Conservation (phyloP, 768 basidiomycete species). For the Nidula microcarpa region DNA sequence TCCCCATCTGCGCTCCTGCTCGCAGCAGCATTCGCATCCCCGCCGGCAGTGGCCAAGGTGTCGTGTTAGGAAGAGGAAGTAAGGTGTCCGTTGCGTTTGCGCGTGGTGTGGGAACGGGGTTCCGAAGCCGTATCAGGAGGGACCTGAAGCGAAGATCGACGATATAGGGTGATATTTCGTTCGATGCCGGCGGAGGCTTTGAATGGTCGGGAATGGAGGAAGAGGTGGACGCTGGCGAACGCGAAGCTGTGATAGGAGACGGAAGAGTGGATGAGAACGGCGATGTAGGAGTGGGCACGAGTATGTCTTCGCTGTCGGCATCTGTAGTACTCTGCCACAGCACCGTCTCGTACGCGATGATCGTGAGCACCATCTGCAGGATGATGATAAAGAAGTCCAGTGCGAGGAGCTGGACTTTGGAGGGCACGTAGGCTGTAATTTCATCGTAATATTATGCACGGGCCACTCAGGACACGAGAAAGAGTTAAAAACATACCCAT, state of each 20-base stretch:
- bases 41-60: constrained; percentile 47
- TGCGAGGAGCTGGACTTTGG: constrained; percentile 58
- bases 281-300: constrained; percentile 18
- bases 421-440: constrained; percentile 52
- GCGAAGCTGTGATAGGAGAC: constrained; percentile 9
- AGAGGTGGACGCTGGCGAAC: constrained; percentile 16
- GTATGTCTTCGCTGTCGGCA: constrained; percentile 35
- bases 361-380: constrained; percentile 64
- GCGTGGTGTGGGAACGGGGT: constrained; percentile 40
- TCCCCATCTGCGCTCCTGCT: constrained; percentile 39
- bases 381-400: constrained; percentile 67
- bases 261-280: constrained; percentile 12
- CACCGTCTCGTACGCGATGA: constrained; percentile 65
- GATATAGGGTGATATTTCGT: constrained; percentile 36
- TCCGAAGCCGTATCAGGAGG: constrained; percentile 54
- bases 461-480: neutral
- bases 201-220: constrained; percentile 15
- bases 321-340: constrained; percentile 33
- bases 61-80: constrained; percentile 61
- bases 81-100: constrained; percentile 23
- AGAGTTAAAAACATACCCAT: constrained; percentile 48
- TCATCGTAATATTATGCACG: no score
- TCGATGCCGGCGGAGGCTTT: constrained; percentile 6
- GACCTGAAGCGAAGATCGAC: constrained; percentile 59
- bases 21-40: constrained; percentile 51